Percentiles rank a stretch among this genome's conserved stretches.
phyloP scores from a whole-genome alignment of 768 basidiomycete genomes.

The Mrakia hoshinonis region DNA sequence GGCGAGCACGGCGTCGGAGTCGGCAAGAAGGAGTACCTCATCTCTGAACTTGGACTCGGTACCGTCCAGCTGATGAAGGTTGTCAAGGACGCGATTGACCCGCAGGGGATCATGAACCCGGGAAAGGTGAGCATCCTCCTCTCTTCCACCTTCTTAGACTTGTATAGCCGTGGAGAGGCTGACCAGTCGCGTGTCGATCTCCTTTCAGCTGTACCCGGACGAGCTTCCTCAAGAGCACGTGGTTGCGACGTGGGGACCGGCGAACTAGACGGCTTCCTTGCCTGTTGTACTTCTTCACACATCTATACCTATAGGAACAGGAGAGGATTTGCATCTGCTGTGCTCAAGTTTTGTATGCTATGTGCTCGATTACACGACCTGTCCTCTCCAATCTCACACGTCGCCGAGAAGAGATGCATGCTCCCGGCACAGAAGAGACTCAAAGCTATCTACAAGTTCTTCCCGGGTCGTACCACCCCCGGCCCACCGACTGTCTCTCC shows the following conservation, averaged over 20 bases:
- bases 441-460: background rate
- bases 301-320: no score
- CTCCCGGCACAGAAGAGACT: no score
- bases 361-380: no score
- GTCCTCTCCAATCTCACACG: no score
- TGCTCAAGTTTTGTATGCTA: no score
- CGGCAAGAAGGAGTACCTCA: conserved; percentile 74
- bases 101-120: conserved; percentile 23
- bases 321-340: no score
- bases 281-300: no score
- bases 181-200: background rate
- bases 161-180: background rate
- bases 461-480: background rate
- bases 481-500: background rate
- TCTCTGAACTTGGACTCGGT: conserved; percentile 69
- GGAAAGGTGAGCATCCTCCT: conserved; percentile 10
- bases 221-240: conserved; percentile 10
- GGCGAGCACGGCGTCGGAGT: conserved; percentile 60
- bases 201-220: conserved; percentile 21
- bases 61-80: conserved; percentile 78
- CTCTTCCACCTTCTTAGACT: background rate
- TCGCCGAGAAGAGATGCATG: no score
- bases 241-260: conserved; percentile 7
- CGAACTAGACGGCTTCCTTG: background rate
- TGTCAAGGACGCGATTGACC: conserved; percentile 55